phyloP scores from a whole-genome alignment of 2,329 filamentous ascomycete genomes.

The Ceratocystis huliohia region DNA sequence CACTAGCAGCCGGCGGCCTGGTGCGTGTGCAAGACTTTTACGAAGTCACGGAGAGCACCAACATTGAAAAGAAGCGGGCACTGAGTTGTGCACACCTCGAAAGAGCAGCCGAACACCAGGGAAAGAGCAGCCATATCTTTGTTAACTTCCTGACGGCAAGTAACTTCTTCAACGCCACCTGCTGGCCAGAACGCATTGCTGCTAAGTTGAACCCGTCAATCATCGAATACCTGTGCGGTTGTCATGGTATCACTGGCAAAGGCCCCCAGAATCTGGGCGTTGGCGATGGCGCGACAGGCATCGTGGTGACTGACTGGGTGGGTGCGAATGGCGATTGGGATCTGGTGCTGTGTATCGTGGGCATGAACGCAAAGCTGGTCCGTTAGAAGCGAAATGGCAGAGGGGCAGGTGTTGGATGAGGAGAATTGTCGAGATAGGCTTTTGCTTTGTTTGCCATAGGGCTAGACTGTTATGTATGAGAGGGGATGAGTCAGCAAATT shows the following conservation, averaged over 20 bases:
- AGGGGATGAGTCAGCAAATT: neutral
- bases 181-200: constrained; percentile 90
- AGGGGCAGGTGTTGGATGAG: neutral
- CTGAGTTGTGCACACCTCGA: constrained; percentile 64
- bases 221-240: constrained; percentile 47
- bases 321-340: constrained; percentile 83
- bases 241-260: constrained; percentile 41
- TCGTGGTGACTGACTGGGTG: constrained; percentile 91
- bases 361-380: constrained; percentile 67
- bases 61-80: constrained; percentile 69
- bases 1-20: constrained; percentile 53
- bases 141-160: constrained; percentile 84
- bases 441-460: too few species aligned
- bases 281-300: constrained; percentile 66
- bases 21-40: constrained; percentile 92
- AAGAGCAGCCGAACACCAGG: constrained; percentile 43
- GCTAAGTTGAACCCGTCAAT: constrained; percentile 72
- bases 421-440: neutral
- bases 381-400: constrained; percentile 27
- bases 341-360: constrained; percentile 71
- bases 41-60: constrained; percentile 61
- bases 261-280: constrained; percentile 39
- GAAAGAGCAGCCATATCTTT: constrained; percentile 33
- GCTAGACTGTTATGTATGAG: neutral
- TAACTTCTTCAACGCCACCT: constrained; percentile 85